Evolutionary conservation across 257 asterid genomes (phyloP), one percentile per base, ranked within the genome.

Genomic region (Buddleja alternifolia): DNA sequence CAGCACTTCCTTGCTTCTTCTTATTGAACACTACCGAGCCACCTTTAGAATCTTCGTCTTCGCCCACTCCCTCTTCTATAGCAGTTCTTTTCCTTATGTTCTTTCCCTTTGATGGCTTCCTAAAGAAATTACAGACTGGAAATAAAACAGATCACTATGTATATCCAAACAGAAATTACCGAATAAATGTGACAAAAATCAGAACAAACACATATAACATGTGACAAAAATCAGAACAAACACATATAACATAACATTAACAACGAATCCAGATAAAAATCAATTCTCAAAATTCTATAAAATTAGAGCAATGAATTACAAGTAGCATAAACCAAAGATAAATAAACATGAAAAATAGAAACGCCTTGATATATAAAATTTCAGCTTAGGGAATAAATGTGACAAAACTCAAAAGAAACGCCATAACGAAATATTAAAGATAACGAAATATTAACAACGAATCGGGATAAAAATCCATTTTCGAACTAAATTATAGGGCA

Each of bases 41-140:
- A 29, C 42, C 80, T 25, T 73, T 80, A 6, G 89, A 72, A 74
- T 82, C 93, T 39, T 77, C 89, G 32, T 88, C 90, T 34, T 70
- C 89, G 8, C 76, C 80, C 42, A 82, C 92, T 21, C 61, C 87
- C 46, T 86, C 89, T 59, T 79, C 90, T 2, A 68, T 8, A 12
- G 88, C 73, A 54, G 89, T 60, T 21, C 97, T 81, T 76, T 86
- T 93, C 70, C 98, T 73, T 32, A 88, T 88, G 78, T 86, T 90
- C 83, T 85, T 93, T 50, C 83, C 84, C 85, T 84, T 87, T 24
- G 92, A 67, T 16, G 95, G 90, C 82, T 88, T 93, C 69, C 86
- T 82, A 71, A 90, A 88, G 85, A 93, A 93, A 81, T 52, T 90
- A 79, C 98, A 93, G 15, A 88, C 98, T 90, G 81, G 21, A 64